phyloP scores from a whole-genome alignment of 23 red algal species.

The Porphyridium purpureum region DNA sequence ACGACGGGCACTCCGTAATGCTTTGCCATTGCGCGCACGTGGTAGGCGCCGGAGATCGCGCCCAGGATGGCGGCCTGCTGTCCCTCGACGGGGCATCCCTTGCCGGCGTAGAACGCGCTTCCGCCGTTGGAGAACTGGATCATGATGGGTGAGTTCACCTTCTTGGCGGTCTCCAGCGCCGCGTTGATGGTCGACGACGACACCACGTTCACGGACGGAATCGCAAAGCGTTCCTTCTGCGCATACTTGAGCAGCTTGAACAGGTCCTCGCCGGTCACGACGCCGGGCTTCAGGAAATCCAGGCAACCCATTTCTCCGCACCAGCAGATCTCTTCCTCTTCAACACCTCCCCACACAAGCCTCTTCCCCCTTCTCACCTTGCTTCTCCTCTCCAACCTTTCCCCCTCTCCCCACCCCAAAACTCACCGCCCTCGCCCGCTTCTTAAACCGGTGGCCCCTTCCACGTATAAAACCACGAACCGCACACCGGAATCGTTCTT shows the following conservation, averaged over 20 bases:
- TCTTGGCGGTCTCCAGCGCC: slow-evolving; percentile 35
- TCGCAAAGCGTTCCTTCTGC: slow-evolving; percentile 34
- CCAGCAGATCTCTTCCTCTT: slow-evolving; percentile 1
- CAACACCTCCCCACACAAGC: neutral
- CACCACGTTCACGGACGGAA: slow-evolving; percentile 38
- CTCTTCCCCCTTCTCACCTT: too few relatives aligned
- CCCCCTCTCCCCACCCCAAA: too few relatives aligned
- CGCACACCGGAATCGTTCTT: too few relatives aligned
- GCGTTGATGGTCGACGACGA: slow-evolving; percentile 45
- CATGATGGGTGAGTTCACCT: slow-evolving; percentile 49
- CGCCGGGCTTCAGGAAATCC: too few relatives aligned
- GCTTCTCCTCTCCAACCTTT: too few relatives aligned
- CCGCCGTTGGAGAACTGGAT: slow-evolving; percentile 57
- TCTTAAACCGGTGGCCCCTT: too few relatives aligned
- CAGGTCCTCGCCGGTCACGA: slow-evolving; percentile 40
- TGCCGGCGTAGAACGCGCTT: slow-evolving; percentile 31
- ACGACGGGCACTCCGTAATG: slow-evolving; percentile 45
- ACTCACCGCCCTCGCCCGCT: too few relatives aligned
- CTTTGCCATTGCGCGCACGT: slow-evolving; percentile 24
- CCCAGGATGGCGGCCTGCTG: slow-evolving; percentile 26
- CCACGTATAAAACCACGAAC: too few relatives aligned
- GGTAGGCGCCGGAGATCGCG: slow-evolving; percentile 29
- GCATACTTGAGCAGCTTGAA: slow-evolving; percentile 60
- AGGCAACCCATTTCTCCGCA: neutral
- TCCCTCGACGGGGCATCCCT: slow-evolving; percentile 25